Evolutionary conservation across 1,284 basidiomycete genomes (phyloP).

Genomic region (Neolentinus lepideus): DNA sequence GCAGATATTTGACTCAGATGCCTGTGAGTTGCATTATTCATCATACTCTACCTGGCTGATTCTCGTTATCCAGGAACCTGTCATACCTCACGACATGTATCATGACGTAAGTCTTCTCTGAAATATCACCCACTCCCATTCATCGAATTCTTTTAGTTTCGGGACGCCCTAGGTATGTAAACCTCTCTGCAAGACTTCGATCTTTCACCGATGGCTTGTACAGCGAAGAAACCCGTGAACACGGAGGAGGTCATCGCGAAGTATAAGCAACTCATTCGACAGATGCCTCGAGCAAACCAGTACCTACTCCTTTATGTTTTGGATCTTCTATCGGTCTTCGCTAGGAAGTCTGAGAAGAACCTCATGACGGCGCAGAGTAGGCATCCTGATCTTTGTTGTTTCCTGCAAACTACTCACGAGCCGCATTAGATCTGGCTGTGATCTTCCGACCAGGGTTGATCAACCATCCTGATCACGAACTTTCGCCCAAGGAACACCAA

Average conservation of each 20-base stretch:
- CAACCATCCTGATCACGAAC: slow-evolving; percentile 81
- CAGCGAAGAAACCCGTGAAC: slow-evolving; percentile 59
- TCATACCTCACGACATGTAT: slow-evolving; percentile 86
- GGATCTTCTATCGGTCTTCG: slow-evolving; percentile 93
- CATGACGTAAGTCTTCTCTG: slow-evolving; percentile 54
- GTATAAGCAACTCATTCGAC: slow-evolving; percentile 82
- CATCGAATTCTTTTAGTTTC: slow-evolving; percentile 49
- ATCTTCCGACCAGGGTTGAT: slow-evolving; percentile 93
- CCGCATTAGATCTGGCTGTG: slow-evolving; percentile 74
- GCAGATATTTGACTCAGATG: slow-evolving; percentile 94
- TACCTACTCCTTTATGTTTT: slow-evolving; percentile 95
- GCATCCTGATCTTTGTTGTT: neutral
- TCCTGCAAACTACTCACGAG: neutral
- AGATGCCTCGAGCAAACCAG: slow-evolving; percentile 84
- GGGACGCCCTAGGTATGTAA: slow-evolving; percentile 61
- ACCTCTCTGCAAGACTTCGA: slow-evolving; percentile 3
- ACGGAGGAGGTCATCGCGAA: slow-evolving; percentile 64
- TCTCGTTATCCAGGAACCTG: slow-evolving; percentile 59
- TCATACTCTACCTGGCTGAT: neutral
- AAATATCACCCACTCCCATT: slow-evolving; percentile 8
- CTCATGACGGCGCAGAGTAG: slow-evolving; percentile 92
- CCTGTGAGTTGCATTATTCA: slow-evolving; percentile 53
- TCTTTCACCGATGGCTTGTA: slow-evolving; percentile 3
- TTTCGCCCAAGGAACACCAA: slow-evolving; percentile 77
- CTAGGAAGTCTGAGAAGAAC: slow-evolving; percentile 86